Base-by-base conservation (phyloP, 2,329 filamentous ascomycete species). In the Lasiodiplodia theobromae region DNA sequence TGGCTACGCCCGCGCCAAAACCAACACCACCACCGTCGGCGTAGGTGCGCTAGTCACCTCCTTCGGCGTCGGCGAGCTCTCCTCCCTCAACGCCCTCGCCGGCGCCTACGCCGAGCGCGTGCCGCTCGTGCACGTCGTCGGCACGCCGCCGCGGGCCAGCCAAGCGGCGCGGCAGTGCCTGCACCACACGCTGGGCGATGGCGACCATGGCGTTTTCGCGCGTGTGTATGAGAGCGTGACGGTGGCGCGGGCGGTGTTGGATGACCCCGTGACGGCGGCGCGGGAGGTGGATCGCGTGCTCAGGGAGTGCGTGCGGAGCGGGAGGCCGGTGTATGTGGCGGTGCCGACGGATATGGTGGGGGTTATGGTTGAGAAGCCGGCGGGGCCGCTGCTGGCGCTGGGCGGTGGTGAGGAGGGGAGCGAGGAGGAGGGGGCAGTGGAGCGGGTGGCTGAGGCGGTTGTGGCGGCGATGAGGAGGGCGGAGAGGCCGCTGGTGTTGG, bases 71-170 rank as follows among this genome's bases (percentile, higher is more conserved):
- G 91, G 84, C 10, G 85, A 86, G 73, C 76, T 86, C n/a, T 92
- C 90, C 2, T 90, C 91, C 60, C 83, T 93, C 74, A 92, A 93
- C 74, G 91, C 89, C 51, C 79, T 93, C 66, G 91, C 91, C 2
- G 92, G 91, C n/a, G 87, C 90, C 53, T 93, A 87, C 79, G 89
- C 90, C 1, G 92, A 94, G 78, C 86, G 87, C 72, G 89, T 92
- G 2, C 89, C 91, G 2, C 83, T 94, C 7, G 82, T 89, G 12
- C 87, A 89, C 71, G 84, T 89, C 52, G 86, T 88, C 25, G 87
- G 87, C 2, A 84, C 84, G 0, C 85, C 86, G 10, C 10, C 78
- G 2, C 79, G 82, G 2, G 70, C 73, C 10, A 77, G 81, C 3
- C 85, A 87, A 70, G 78, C 82, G 11, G 73, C 76, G 2, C 79